Conservation (phyloP, 805 yeast genomes). For the Starmerella davenportii region DNA sequence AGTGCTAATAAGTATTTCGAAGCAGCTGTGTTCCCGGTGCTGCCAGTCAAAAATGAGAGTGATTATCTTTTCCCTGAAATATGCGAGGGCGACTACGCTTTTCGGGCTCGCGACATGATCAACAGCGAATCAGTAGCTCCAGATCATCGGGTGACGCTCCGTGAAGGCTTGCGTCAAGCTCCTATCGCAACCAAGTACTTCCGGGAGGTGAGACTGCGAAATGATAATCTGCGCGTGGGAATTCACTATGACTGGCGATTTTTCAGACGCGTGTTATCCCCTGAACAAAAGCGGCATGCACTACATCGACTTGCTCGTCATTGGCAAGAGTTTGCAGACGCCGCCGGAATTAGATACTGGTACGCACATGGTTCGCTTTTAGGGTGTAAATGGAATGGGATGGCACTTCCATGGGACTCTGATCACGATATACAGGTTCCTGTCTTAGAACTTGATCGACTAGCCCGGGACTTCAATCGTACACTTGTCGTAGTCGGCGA, state of each 20-base stretch:
- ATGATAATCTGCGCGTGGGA: slow-evolving; percentile 16
- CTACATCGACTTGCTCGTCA: slow-evolving; percentile 31
- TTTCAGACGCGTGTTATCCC: slow-evolving; percentile 30
- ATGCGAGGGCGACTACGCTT: neutral
- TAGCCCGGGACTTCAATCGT: slow-evolving; percentile 32
- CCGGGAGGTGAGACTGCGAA: slow-evolving; percentile 8
- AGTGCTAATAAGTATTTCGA: slow-evolving; percentile 4
- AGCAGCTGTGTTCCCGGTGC: slow-evolving; percentile 3
- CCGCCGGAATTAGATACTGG: slow-evolving; percentile 30
- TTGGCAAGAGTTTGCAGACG: slow-evolving; percentile 30
- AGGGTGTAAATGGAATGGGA: slow-evolving; percentile 36
- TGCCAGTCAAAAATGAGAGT: neutral
- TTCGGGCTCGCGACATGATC: neutral
- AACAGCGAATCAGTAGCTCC: neutral
- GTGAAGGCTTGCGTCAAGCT: neutral
- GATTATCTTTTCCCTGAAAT: neutral
- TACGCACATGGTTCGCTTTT: slow-evolving; percentile 32
- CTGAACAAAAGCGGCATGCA: slow-evolving; percentile 27
- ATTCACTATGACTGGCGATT: slow-evolving; percentile 49
- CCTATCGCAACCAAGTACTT: slow-evolving; percentile 7
- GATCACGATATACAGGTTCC: slow-evolving; percentile 36
- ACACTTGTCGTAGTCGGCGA: slow-evolving; percentile 29
- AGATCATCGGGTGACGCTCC: neutral
- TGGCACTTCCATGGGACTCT: slow-evolving; percentile 37
- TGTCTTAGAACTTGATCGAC: slow-evolving; percentile 29